Conservation (phyloP, 129 eudicot species). For the Artemisia argyi region DNA sequence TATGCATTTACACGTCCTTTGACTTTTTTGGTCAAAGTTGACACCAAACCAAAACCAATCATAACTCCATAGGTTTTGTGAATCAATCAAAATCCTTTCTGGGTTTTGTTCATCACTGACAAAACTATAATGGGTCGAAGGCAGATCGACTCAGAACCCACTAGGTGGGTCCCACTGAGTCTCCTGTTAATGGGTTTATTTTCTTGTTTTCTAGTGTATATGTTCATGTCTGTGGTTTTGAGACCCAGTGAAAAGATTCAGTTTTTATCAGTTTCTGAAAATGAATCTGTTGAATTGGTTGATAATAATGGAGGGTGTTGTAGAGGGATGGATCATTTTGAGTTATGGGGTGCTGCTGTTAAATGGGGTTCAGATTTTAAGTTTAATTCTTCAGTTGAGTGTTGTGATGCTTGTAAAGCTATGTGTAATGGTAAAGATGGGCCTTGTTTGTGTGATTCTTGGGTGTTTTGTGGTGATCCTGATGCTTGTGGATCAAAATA, state of each 20-base stretch:
- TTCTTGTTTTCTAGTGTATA: conserved; percentile 59
- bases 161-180: conserved; percentile 50
- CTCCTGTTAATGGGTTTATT: conserved; percentile 61
- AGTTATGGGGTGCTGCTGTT: conserved; percentile 93
- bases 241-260: conserved; percentile 38
- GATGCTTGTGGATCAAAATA: conserved; percentile 68
- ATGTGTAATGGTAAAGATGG: conserved; percentile 82
- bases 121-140: conserved; percentile 77
- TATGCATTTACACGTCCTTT: background rate
- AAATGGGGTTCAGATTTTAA: conserved; percentile 89
- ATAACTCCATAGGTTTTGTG: conserved; percentile 43
- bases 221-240: conserved; percentile 48
- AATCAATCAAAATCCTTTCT: conserved; percentile 25
- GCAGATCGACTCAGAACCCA: conserved; percentile 55
- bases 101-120: conserved; percentile 42
- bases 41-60: conserved; percentile 11
- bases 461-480: conserved; percentile 92
- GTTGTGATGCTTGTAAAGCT: conserved; percentile 82
- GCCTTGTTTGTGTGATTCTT: conserved; percentile 91
- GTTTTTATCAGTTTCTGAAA: conserved; percentile 13
- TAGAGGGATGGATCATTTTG: conserved; percentile 72
- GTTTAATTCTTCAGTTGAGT: conserved; percentile 67
- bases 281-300: conserved; percentile 18
- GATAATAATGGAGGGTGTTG: conserved; percentile 65
- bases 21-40: conserved; percentile 22